A percentile compares a stretch with the other conserved stretches of the same genome.
phyloP scores from a whole-genome alignment of 192 early-diverging fungal species.

The Tieghemiomyces parasiticus region DNA sequence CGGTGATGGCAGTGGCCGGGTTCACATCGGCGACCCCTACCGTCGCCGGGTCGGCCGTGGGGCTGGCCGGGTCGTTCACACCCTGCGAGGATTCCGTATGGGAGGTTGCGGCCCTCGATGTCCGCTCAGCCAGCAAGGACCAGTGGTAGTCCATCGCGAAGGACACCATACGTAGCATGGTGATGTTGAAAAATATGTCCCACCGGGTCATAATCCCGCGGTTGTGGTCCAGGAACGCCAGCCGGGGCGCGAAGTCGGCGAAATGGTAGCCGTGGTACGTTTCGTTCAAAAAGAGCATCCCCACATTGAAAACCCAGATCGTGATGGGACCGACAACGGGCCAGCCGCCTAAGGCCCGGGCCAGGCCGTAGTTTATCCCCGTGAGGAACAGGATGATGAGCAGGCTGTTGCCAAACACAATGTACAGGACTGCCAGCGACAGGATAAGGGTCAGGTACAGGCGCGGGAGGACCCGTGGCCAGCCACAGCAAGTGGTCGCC shows the following conservation, averaged over 20 bases:
- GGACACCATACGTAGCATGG: constrained; percentile 77
- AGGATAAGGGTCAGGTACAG: constrained; percentile 42
- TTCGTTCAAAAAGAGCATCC: constrained; percentile 68
- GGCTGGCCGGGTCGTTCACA: neutral
- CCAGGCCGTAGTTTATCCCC: constrained; percentile 47
- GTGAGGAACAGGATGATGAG: constrained; percentile 60
- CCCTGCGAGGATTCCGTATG: neutral
- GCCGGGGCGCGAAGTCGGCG: constrained; percentile 20
- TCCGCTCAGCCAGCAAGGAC: constrained; percentile 25
- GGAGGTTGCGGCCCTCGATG: neutral
- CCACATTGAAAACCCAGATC: constrained; percentile 73
- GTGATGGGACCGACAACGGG: constrained; percentile 37
- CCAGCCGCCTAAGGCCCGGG: constrained; percentile 31
- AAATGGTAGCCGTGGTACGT: constrained; percentile 59
- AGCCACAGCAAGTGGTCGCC: neutral
- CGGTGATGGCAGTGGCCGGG: too few species aligned
- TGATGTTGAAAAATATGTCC: constrained; percentile 83
- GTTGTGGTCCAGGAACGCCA: constrained; percentile 55
- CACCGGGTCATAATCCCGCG: constrained; percentile 64
- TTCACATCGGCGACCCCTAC: too few species aligned
- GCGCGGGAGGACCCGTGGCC: constrained; percentile 15
- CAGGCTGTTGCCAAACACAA: constrained; percentile 55
- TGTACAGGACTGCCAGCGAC: constrained; percentile 40
- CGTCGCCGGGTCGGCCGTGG: constrained; percentile 4
- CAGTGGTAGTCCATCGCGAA: constrained; percentile 93